Evolutionary conservation across 208 protist genomes (phyloP), one percentile per base, ranked within the genome.

Genomic region (Trypanosoma platydactyli): DNA sequence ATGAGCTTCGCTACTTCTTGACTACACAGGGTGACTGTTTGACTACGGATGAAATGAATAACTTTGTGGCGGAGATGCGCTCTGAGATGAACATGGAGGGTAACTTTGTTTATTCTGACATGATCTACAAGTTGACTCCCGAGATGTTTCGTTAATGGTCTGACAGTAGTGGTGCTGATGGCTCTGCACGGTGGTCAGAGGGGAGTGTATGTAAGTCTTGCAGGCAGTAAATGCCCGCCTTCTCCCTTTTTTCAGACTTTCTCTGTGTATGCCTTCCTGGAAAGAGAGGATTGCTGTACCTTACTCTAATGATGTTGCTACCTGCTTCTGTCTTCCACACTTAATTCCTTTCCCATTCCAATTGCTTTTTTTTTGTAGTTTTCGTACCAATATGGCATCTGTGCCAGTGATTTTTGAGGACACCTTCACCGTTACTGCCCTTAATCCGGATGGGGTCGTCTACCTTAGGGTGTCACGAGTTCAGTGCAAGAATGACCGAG

Each of bases 21-120:
- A 97, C 92, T 4, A 97, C 94, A 9, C 56, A 98, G 44, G 97
- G 97, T 13, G 97, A 99, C 57, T 82, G 81, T 27, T 78, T 99
- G 15, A 89, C 81, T 12, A 68, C 76, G 25, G 91, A 97, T 30
- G 96, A 99, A 59, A 86, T 96, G 73, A 94, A 97, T 55, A 75
- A 75, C 12, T 91, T 98, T 64, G 79, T 94, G 7, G 86, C 92
- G 38, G 89, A 95, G 61, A 86, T 96, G 71, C 75, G 80, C 13
- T 80, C 76, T 12, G 88, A 97, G 27, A 82, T 92, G 61, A 88
- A 97, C 56, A 93, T 93, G 65, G 91, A 97, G 55, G 91, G 95
- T 20, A 91, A 92, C 54, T 67, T 97, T 42, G 77, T 94, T 3
- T 71, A 84, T 58, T 45, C 71, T 16, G 93, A 96, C 46, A 40